Base-by-base conservation (phyloP, 768 basidiomycete species). In the Kwoniella botswanensis region DNA sequence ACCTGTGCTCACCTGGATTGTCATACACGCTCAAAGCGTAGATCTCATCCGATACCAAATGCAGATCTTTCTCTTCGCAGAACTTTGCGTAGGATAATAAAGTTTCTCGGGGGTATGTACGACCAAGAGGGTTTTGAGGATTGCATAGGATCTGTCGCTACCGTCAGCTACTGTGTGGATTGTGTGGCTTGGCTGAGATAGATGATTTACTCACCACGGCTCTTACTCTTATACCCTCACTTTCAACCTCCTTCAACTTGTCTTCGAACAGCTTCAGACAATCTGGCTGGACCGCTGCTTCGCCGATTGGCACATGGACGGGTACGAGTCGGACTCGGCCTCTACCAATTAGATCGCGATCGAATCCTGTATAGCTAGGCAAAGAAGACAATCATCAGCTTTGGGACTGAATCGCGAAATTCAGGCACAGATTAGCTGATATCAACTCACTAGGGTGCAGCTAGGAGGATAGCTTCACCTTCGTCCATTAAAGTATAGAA, bases 11-110 rank as follows among this genome's bases (percentile, higher is more conserved):
- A 74, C 77, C 42, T 0, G 71, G n/a, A 54, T 79, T 79, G n/a
- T 76, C 70, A 65, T 78, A 83, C 22, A 78, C 74, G 65, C 76
- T 78, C 71, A 83, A 59, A 17, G 77, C 82, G 74, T 83, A 83
- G n/a, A 83, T 83, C 73, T 83, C 82, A 60, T 83, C 82, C 12
- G 79, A 80, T 9, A 83, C 78, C 35, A 83, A 71, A 66, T 83
- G 82, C 1, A 83, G 72, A 62, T 81, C 79, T 53, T 75, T 75
- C 65, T 81, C 78, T 65, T 83, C 77, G 60, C 80, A 81, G 67
- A 83, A 83, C 42, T 62, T 72, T 53, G 76, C 76, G 62, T 83
- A 83, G 0, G 74, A 79, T 41, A 81, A 68, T 1, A 83, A 71
- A 1, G 82, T 83, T 13, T 72, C 64, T 13, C 82, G 77, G 15